These are phyloP conservation scores for Leptomonas pyrrhocoris DNA, from an alignment of 208 protist species.

Conservation along the genomic window DNA sequence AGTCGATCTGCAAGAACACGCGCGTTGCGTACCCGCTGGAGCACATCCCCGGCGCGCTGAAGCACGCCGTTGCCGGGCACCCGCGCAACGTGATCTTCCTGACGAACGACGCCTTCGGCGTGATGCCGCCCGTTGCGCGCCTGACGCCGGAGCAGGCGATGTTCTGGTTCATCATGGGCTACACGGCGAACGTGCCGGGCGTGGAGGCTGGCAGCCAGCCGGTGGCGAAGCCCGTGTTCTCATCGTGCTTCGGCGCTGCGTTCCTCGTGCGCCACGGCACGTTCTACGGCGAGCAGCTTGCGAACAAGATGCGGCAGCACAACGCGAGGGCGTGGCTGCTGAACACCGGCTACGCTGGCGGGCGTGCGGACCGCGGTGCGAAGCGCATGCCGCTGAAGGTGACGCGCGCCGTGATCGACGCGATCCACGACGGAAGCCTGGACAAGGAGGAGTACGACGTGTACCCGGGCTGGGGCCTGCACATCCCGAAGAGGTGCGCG, in stretches of 20 bases:
- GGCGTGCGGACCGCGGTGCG: constrained; percentile 79
- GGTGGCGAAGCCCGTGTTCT: constrained; percentile 93
- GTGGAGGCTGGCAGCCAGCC: constrained; percentile 94
- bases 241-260: constrained; percentile 94
- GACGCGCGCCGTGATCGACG: constrained; percentile 95
- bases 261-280: constrained; percentile 96
- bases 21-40: constrained; percentile 95
- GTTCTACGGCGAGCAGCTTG: constrained; percentile 96
- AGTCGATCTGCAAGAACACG: constrained; percentile 96
- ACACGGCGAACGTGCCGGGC: constrained; percentile 94
- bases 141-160: constrained; percentile 94
- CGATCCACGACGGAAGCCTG: constrained; percentile 95
- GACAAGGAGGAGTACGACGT: constrained; percentile 62
- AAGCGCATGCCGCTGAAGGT: constrained; percentile 92
- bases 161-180: constrained; percentile 95
- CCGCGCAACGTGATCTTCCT: constrained; percentile 97
- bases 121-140: constrained; percentile 95
- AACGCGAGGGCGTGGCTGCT: constrained; percentile 91
- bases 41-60: constrained; percentile 93
- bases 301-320: constrained; percentile 91
- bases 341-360: constrained; percentile 96
- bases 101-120: constrained; percentile 97
- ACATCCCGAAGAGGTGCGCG: constrained; percentile 77
- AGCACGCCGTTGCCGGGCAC: constrained; percentile 75
- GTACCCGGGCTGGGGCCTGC: constrained; percentile 90